Conservation (phyloP, 495 filamentous ascomycete genomes). For the Penicillium cinerascens region DNA sequence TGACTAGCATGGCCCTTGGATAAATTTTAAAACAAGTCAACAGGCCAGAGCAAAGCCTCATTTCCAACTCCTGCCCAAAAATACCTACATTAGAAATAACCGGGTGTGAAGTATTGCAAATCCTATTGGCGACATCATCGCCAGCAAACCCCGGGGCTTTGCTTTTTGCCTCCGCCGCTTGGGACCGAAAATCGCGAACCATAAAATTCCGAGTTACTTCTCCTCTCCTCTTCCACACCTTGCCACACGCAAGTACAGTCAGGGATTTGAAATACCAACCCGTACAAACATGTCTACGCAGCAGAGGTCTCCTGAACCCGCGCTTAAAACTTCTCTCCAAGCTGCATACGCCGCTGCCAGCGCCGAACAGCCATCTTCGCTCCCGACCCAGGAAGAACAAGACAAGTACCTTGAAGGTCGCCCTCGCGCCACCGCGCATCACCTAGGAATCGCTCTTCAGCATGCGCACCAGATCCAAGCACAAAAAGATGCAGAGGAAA, state of each 20-base stretch:
- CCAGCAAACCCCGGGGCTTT: conserved; percentile 9
- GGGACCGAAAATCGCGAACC: background rate
- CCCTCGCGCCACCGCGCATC: conserved; percentile 47
- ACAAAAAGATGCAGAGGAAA: conserved; percentile 66
- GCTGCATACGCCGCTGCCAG: conserved; percentile 36
- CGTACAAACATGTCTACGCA: conserved; percentile 14
- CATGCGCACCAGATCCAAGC: conserved; percentile 78
- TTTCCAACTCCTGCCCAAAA: conserved; percentile 6
- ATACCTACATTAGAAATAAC: conserved; percentile 12
- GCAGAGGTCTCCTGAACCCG: conserved; percentile 40
- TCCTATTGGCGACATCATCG: conserved; percentile 18
- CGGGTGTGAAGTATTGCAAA: conserved; percentile 1
- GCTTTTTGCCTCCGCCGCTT: conserved; percentile 10
- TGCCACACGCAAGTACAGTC: background rate
- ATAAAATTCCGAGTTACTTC: background rate
- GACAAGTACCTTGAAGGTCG: conserved; percentile 27
- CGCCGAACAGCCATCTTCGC: conserved; percentile 24
- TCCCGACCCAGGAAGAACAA: conserved; percentile 35
- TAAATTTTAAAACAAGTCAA: too few species aligned
- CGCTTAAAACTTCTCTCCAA: conserved; percentile 54
- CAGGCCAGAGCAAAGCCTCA: too few species aligned
- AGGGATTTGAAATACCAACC: background rate
- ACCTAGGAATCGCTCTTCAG: conserved; percentile 64
- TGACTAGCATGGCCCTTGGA: too few species aligned
- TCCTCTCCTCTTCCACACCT: background rate